Evolutionary conservation across 2,329 filamentous ascomycete genomes (phyloP), one percentile per base, ranked within the genome.

Genomic region (Penicillium palitans): DNA sequence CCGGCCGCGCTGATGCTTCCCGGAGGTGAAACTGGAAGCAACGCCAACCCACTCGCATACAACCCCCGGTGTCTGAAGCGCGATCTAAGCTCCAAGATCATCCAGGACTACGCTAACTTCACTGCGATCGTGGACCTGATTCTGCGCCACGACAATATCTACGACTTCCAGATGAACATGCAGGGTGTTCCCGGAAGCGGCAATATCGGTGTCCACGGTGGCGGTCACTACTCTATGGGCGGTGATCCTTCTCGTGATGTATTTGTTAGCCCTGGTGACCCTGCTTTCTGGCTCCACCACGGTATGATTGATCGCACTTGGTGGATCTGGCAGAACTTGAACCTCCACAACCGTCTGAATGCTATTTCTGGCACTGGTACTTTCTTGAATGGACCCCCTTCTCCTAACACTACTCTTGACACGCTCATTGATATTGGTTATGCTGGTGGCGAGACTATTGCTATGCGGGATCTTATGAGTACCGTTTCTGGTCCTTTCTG

Each of bases 321-420:
- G 70, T 81, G 78, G 78, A 80, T 78, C 15, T 83, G 81, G 81
- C 80, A 83, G 67, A 80, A 78, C 31, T 67, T 76, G 47, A 74
- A 81, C 49, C 63, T 73, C 39, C 62, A 67, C 48, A 69, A 70
- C 13, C 71, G 80, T 15, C 70, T 58, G 39, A 63, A 69, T 56
- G 71, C 66, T 6, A 74, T 83, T 55, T 70, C 66, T 4, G 80
- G 78, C 2, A 81, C 79, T 5, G 72, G 72, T 9, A 82, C 80
- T 3, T 72, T 81, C 19, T 70, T 78, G 49, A 78, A 80, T 52
- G 44, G 56, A 1, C 79, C 80, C 2, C 72, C 78, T 3, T 78
- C 75, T 47, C 59, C 76, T 7, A 77, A 79, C 47, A 76, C 79
- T 46, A 80, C 76, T 6, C 69, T 83, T n/a, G 72, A 79, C 8